Percentiles rank a stretch among this genome's conserved stretches.
Evolutionary conservation across 441 rosid genomes (phyloP).

Genomic region (Codiaeum variegatum): DNA sequence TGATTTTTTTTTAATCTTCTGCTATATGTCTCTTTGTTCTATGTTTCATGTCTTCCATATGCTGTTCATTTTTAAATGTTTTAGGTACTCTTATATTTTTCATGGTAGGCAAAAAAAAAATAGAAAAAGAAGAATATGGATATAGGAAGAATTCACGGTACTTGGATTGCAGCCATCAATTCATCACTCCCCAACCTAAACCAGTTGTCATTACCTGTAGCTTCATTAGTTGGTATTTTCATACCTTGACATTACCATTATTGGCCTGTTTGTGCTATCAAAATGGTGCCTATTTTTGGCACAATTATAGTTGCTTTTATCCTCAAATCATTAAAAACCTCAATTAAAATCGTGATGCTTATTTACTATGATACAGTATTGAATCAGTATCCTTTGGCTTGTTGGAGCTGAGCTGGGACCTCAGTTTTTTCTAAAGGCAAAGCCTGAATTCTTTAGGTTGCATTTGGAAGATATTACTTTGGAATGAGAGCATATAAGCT

Average conservation of each 20-base stretch:
- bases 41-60: neutral
- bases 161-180: neutral
- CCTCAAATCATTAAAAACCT: neutral
- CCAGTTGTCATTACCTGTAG: neutral
- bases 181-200: neutral
- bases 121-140: neutral
- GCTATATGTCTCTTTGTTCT: neutral
- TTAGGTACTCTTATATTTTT: neutral
- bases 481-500: neutral
- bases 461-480: neutral
- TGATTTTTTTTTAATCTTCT: neutral
- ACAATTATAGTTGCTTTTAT: neutral
- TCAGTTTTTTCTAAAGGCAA: conserved; percentile 2
- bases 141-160: neutral
- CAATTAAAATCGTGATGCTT: neutral
- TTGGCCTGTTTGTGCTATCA: neutral
- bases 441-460: neutral
- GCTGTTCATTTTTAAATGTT: neutral
- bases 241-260: neutral
- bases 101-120: neutral
- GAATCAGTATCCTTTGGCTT: neutral
- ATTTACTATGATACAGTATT: neutral
- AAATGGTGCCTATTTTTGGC: neutral
- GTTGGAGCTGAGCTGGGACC: neutral
- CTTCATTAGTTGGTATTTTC: neutral